phyloP scores from a whole-genome alignment of 768 basidiomycete species.

The Auriscalpium vulgare region DNA sequence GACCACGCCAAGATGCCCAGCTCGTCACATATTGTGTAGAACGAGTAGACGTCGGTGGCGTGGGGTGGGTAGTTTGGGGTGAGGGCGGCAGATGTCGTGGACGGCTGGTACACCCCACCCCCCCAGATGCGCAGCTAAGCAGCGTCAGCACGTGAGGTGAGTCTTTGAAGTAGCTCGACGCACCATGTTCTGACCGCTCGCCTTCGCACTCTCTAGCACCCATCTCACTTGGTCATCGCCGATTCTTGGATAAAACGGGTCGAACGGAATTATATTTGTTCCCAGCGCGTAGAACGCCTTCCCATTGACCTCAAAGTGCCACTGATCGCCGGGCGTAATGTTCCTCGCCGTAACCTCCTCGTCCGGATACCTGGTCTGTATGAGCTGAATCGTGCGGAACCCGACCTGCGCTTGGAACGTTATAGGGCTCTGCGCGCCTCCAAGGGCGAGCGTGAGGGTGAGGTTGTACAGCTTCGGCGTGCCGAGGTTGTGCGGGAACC shows the following conservation, averaged over 20 bases:
- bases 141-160: not conserved
- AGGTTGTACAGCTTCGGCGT: constrained; percentile 48
- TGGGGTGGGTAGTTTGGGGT: constrained; percentile 1
- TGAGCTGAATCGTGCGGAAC: constrained; percentile 51
- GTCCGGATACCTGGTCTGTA: constrained; percentile 39
- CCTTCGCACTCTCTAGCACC: constrained; percentile 47
- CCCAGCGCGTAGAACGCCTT: constrained; percentile 47
- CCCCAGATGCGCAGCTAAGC: constrained; percentile 51
- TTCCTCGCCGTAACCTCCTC: constrained; percentile 37
- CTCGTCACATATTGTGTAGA: constrained; percentile 52
- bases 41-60: constrained; percentile 40
- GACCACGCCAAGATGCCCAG: constrained; percentile 56
- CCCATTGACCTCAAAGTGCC: constrained; percentile 54
- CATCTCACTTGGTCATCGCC: constrained; percentile 43
- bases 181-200: constrained; percentile 55
- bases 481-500: constrained; percentile 51
- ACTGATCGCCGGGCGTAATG: constrained; percentile 52
- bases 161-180: constrained; percentile 6
- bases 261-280: constrained; percentile 54
- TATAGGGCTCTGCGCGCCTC: constrained; percentile 5
- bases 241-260: constrained; percentile 48
- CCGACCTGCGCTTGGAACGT: constrained; percentile 41
- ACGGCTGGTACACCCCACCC: constrained; percentile 46
- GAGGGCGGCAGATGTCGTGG: constrained; percentile 28
- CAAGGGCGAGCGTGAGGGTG: constrained; percentile 31